Evolutionary conservation across 2,329 filamentous ascomycete species (phyloP).

Genomic region (Sclerotinia sclerotiorum): DNA sequence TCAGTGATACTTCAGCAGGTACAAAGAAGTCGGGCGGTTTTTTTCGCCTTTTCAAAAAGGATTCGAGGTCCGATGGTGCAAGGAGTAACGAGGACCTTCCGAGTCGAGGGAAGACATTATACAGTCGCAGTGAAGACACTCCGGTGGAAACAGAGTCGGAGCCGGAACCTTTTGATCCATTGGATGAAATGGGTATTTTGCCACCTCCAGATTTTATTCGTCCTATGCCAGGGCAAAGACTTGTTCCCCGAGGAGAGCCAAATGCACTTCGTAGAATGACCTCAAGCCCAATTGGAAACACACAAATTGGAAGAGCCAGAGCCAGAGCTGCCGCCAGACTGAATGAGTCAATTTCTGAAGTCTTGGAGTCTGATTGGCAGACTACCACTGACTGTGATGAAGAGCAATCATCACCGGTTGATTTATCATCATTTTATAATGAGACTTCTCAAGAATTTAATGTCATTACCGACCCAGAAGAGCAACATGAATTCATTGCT

Average conservation of each 20-base stretch:
- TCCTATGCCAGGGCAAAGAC: constrained; percentile 6
- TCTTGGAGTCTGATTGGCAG: constrained; percentile 13
- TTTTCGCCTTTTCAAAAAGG: constrained; percentile 8
- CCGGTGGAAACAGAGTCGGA: not conserved
- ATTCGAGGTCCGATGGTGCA: not conserved
- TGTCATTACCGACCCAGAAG: not conserved
- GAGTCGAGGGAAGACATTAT: not conserved
- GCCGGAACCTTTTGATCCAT: not conserved
- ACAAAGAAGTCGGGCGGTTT: constrained; percentile 14
- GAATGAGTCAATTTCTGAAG: constrained; percentile 5
- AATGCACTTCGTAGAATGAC: not conserved
- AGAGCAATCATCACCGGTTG: not conserved
- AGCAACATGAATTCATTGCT: constrained; percentile 25
- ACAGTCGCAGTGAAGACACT: constrained; percentile 11
- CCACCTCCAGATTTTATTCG: constrained; percentile 18
- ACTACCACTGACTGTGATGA: constrained; percentile 3
- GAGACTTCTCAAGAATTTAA: not conserved
- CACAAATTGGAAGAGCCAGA: constrained; percentile 9
- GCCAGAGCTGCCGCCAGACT: constrained; percentile 2
- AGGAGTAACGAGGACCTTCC: constrained; percentile 3
- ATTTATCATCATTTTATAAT: constrained; percentile 5
- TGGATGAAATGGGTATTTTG: not conserved
- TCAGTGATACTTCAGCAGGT: not conserved
- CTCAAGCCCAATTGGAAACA: not conserved
- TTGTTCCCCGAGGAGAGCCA: constrained; percentile 14